A percentile compares a stretch with the other conserved stretches of the same genome.
These are phyloP conservation scores for Angomonas deanei DNA, from an alignment of 208 protist genomes.

Conservation along the genomic window DNA sequence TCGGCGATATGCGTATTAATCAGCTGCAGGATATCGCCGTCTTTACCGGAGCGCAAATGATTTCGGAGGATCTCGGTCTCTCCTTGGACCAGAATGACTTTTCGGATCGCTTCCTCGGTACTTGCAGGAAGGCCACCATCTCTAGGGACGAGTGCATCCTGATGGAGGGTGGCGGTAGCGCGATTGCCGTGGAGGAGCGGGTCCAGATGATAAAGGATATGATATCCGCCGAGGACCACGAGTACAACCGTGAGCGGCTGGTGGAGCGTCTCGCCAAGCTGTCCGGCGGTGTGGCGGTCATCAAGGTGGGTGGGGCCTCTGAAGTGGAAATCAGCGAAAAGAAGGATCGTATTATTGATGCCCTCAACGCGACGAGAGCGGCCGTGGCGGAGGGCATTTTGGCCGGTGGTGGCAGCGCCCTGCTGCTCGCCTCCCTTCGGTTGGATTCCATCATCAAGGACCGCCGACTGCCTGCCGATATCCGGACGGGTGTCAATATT, in stretches of 20 bases:
- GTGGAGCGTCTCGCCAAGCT: slow-evolving; percentile 93
- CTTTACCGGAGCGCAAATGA: slow-evolving; percentile 95
- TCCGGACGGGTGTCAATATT: slow-evolving; percentile 81
- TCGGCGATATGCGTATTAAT: slow-evolving; percentile 98
- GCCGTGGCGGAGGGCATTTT: slow-evolving; percentile 99
- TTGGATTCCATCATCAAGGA: slow-evolving; percentile 86
- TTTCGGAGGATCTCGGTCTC: slow-evolving; percentile 93
- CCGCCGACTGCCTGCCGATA: slow-evolving; percentile 47
- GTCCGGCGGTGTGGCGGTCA: slow-evolving; percentile 90
- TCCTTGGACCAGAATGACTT: slow-evolving; percentile 91
- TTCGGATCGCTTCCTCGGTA: slow-evolving; percentile 78
- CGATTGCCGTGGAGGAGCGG: slow-evolving; percentile 93
- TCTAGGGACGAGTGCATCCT: slow-evolving; percentile 98
- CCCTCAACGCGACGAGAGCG: slow-evolving; percentile 98
- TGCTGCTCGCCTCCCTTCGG: slow-evolving; percentile 89
- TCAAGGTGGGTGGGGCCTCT: slow-evolving; percentile 97
- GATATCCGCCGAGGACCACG: slow-evolving; percentile 87
- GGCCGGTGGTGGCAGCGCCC: slow-evolving; percentile 95
- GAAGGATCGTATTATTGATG: slow-evolving; percentile 99
- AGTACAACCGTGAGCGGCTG: slow-evolving; percentile 98
- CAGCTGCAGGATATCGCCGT: slow-evolving; percentile 99
- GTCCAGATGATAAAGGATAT: slow-evolving; percentile 96
- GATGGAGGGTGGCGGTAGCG: slow-evolving; percentile 95
- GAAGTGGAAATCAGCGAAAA: slow-evolving; percentile 99
- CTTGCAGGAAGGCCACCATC: slow-evolving; percentile 88